phyloP scores from a whole-genome alignment of 768 basidiomycete species.

The Melanogaster broomeanus region DNA sequence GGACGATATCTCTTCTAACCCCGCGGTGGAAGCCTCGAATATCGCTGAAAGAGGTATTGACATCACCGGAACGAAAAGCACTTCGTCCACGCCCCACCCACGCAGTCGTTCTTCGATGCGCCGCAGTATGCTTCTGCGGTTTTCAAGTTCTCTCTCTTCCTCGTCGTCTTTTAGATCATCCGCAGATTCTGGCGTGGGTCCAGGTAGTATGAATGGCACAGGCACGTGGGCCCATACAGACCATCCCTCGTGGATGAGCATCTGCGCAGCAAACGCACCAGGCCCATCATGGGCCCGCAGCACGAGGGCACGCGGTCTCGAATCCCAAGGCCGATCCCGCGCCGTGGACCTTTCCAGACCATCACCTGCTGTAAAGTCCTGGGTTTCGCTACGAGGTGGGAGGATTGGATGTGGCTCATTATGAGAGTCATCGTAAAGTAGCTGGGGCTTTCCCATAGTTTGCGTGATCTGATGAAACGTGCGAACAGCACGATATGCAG shows the following conservation, averaged over 20 bases:
- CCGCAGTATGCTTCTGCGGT: constrained; percentile 43
- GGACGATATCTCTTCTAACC: constrained; percentile 17
- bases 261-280: constrained; percentile 77
- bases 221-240: constrained; percentile 72
- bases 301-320: constrained; percentile 53
- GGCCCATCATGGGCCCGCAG: constrained; percentile 73
- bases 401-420: constrained; percentile 29
- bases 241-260: constrained; percentile 71
- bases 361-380: constrained; percentile 27
- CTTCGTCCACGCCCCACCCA: constrained; percentile 75
- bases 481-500: constrained; percentile 81
- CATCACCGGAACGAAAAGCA: constrained; percentile 55
- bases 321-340: constrained; percentile 10
- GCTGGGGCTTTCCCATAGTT: constrained; percentile 20
- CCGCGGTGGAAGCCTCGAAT: constrained; percentile 21
- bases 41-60: constrained; percentile 21
- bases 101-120: constrained; percentile 55
- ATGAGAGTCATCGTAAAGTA: constrained; percentile 27
- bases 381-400: constrained; percentile 24
- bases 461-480: constrained; percentile 49
- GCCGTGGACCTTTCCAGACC: constrained; percentile 16
- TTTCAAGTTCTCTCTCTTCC: constrained; percentile 38
- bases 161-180: constrained; percentile 35
- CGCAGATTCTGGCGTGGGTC: constrained; percentile 35
- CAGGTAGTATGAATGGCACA: constrained; percentile 34